Conservation (phyloP, 805 yeast species). For the Candida silvatica region DNA sequence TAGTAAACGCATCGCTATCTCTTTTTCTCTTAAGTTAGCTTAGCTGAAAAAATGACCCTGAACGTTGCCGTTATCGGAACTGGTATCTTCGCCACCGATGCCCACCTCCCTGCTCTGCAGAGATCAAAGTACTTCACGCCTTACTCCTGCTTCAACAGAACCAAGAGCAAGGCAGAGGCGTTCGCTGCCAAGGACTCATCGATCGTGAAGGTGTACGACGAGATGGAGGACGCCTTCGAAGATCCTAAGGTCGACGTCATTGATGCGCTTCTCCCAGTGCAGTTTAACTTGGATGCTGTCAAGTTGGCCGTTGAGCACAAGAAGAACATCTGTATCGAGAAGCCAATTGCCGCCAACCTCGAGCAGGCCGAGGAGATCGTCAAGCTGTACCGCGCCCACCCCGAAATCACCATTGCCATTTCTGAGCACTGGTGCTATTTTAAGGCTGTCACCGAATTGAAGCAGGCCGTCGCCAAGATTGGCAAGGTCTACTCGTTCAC, state of each 20-base stretch:
- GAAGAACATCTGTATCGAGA: conserved; percentile 79
- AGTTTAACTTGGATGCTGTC: conserved; percentile 61
- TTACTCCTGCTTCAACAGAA: conserved; percentile 73
- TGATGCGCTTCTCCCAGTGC: conserved; percentile 88
- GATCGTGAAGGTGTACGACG: conserved; percentile 45
- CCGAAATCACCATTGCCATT: conserved; percentile 56
- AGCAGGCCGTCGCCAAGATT: conserved; percentile 54
- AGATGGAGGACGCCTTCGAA: conserved; percentile 53
- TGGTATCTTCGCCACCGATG: conserved; percentile 81
- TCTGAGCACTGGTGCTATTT: conserved; percentile 84
- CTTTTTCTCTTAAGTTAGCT: too few relatives aligned
- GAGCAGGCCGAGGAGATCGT: conserved; percentile 79
- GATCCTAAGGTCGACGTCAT: conserved; percentile 67
- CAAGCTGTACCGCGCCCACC: conserved; percentile 47
- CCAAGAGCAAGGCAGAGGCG: conserved; percentile 70
- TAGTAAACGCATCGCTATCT: too few relatives aligned
- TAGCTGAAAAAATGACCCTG: conserved; percentile 14
- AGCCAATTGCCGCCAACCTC: conserved; percentile 85
- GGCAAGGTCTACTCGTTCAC: conserved; percentile 68
- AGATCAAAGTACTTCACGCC: conserved; percentile 45
- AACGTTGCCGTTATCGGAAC: conserved; percentile 71
- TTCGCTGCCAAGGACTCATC: conserved; percentile 55
- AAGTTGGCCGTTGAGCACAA: conserved; percentile 60
- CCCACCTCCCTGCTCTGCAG: conserved; percentile 70
- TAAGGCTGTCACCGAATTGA: conserved; percentile 46